Evolutionary conservation across 2,329 filamentous ascomycete species (phyloP).

Genomic region (Penicillium crustosum): DNA sequence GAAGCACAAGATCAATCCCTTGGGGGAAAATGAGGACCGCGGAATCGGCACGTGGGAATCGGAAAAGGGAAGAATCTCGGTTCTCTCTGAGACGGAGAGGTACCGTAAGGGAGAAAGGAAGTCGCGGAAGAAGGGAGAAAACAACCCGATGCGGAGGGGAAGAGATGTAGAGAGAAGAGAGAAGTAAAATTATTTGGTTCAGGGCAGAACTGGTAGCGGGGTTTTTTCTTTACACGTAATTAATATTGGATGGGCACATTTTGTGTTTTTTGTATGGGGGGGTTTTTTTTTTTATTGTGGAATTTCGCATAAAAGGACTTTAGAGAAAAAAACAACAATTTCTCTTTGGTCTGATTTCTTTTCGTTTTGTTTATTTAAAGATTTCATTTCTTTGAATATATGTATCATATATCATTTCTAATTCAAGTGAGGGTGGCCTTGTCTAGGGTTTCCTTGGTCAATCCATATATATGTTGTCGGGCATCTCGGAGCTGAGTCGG

Average conservation of each 20-base stretch:
- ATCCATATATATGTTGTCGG: neutral
- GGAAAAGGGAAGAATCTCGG: neutral
- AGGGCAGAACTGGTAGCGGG: conserved; percentile 28
- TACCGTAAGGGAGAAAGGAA: conserved; percentile 8
- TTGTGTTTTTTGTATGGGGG: neutral
- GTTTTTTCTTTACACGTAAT: conserved; percentile 19
- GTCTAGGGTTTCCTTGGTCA: neutral
- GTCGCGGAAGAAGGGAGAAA: conserved; percentile 16
- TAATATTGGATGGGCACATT: conserved; percentile 2
- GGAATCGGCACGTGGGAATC: conserved; percentile 30
- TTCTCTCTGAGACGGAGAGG: conserved; percentile 8
- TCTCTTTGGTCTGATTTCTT: neutral
- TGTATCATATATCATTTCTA: neutral
- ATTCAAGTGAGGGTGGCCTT: neutral
- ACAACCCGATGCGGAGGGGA: conserved; percentile 17
- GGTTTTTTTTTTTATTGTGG: conserved; percentile 12
- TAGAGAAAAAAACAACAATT: neutral
- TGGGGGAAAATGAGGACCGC: conserved; percentile 20
- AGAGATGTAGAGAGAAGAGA: conserved; percentile 26
- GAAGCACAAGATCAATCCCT: conserved; percentile 19
- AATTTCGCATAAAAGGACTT: conserved; percentile 14
- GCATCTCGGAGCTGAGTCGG: neutral
- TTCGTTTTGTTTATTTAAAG: neutral
- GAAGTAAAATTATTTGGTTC: conserved; percentile 31
- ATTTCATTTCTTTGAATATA: neutral